A percentile compares a stretch with the other conserved stretches of the same genome.
These are phyloP conservation scores for Ophiocordyceps camponoti-leonardi DNA, from an alignment of 2,329 filamentous ascomycete genomes.

Conservation along the genomic window DNA sequence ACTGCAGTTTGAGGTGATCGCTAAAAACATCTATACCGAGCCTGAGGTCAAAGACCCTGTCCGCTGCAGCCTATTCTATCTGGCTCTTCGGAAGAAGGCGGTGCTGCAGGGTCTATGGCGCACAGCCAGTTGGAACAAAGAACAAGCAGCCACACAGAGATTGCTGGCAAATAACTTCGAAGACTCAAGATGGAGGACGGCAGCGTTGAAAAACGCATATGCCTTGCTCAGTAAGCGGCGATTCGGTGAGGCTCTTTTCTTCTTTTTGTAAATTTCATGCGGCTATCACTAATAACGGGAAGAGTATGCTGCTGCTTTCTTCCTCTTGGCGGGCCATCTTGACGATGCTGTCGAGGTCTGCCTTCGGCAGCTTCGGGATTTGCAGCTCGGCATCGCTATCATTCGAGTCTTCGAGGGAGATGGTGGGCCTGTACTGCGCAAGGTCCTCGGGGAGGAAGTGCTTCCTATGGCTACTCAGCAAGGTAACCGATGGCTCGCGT, in stretches of 20 bases:
- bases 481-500: slow-evolving; percentile 84
- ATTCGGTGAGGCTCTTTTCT: slow-evolving; percentile 39
- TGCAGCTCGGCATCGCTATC: slow-evolving; percentile 80
- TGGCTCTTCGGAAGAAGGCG: slow-evolving; percentile 79
- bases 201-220: slow-evolving; percentile 91
- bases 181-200: slow-evolving; percentile 71
- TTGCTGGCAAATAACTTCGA: slow-evolving; percentile 83
- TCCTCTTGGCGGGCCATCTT: slow-evolving; percentile 72
- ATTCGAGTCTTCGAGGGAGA: slow-evolving; percentile 81
- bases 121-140: slow-evolving; percentile 77
- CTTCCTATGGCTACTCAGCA: slow-evolving; percentile 60
- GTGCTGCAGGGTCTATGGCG: slow-evolving; percentile 86
- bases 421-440: slow-evolving; percentile 52
- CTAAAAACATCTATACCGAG: slow-evolving; percentile 83
- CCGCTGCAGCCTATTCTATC: slow-evolving; percentile 79
- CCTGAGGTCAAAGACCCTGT: slow-evolving; percentile 77
- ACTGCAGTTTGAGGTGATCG: slow-evolving; percentile 74
- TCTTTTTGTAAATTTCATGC: neutral
- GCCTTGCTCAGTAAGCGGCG: slow-evolving; percentile 79
- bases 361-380: slow-evolving; percentile 69
- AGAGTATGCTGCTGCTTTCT: slow-evolving; percentile 94
- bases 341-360: slow-evolving; percentile 77
- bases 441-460: slow-evolving; percentile 64
- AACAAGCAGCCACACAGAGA: slow-evolving; percentile 64
- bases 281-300: neutral